phyloP scores from a whole-genome alignment of 345 rosid genomes.

The Eucalyptus urophylla region DNA sequence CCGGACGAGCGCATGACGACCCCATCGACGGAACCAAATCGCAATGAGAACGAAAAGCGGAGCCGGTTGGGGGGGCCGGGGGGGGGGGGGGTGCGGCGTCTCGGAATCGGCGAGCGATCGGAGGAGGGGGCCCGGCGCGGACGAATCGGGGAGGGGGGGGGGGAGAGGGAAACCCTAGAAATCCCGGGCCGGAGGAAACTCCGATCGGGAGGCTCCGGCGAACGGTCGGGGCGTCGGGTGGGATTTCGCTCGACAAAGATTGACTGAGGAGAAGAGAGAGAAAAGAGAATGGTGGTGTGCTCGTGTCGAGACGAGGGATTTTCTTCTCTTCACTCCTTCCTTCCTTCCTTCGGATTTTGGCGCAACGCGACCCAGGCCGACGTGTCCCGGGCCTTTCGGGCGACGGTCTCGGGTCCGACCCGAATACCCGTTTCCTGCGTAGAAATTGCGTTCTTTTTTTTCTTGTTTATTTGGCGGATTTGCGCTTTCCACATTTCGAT shows the following conservation, averaged over 20 bases:
- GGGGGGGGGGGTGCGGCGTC: not conserved
- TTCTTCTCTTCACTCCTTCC: not conserved
- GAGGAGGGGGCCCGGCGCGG: not conserved
- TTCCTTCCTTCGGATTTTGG: not conserved
- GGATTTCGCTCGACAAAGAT: not conserved
- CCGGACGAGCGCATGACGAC: not conserved
- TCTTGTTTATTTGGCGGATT: too few relatives aligned
- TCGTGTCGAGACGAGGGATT: not conserved
- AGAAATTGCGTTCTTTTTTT: too few relatives aligned
- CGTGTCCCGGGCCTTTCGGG: not conserved
- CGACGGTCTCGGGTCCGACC: not conserved
- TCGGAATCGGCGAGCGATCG: not conserved
- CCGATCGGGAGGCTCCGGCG: not conserved
- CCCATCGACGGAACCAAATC: not conserved
- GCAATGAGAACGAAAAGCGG: not conserved
- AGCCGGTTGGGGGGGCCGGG: too few relatives aligned
- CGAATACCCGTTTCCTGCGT: not conserved
- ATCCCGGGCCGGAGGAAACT: not conserved
- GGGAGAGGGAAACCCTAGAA: not conserved
- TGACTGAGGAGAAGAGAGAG: not conserved
- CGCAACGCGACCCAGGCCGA: not conserved
- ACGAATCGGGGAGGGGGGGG: not conserved
- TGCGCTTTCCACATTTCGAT: not conserved
- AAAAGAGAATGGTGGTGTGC: not conserved
- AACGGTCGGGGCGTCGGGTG: not conserved